Base-by-base conservation (phyloP, 768 basidiomycete species). In the Guyanaporus albipodus region DNA sequence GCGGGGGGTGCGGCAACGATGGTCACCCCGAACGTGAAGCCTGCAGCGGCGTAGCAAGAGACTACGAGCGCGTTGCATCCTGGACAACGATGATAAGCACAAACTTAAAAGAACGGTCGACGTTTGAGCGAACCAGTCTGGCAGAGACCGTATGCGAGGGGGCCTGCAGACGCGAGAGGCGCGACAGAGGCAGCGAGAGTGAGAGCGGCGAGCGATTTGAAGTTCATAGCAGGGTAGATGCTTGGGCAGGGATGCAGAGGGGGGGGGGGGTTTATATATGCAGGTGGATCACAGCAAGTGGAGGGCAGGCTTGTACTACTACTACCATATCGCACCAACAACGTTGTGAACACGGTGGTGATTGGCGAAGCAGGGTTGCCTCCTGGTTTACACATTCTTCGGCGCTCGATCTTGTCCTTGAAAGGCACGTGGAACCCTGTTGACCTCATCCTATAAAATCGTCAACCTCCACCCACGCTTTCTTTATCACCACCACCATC, bases 61-160 rank as follows among this genome's bases (percentile, higher is more conserved):
- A 58, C 56, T 0, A 2, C 61, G 0, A 66, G 24, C 2, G 4
- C 8, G 10, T 67, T 66, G 18, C 64, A 65, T 0, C 64, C 64
- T 67, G 23, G 6, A 0, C 12, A 15, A 38, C 5, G n/a, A n/a
- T n/a, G 12, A 19, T 50, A 17, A 42, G 38, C 14, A 15, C 14
- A 8, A 19, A 8, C 4, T 18, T 23, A 14, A 7, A 35, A n/a
- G n/a, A n/a, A n/a, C n/a, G n/a, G n/a, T n/a, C 7, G 11, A 23
- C 0, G 18, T 10, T 8, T 1, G 10, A 10, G 24, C 36, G 34
- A 4, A 61, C 63, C 58, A 0, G 63, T 67, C 17, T 67, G 61
- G 2, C 63, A 66, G 0, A 47, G 0, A 0, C 3, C 66, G 5
- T 65, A 65, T 0, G 50, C 49, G 6, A 66, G 15, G 0, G 48